Evolutionary conservation across 2,329 filamentous ascomycete genomes (phyloP).

Genomic region (Calonectria pseudoreteaudii): DNA sequence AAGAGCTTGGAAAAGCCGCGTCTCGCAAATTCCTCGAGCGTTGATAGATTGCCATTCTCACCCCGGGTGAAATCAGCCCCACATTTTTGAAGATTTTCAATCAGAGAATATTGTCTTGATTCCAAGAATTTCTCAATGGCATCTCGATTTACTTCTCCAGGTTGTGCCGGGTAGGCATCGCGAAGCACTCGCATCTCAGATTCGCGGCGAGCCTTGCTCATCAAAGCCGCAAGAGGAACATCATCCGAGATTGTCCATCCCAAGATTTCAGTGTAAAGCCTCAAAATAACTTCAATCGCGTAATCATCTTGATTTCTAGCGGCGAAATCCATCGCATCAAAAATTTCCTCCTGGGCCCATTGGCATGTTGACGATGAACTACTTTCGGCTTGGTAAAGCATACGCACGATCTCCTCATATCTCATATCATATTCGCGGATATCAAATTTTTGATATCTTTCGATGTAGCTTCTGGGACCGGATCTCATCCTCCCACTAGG

Average conservation of each 20-base stretch:
- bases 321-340: conserved; percentile 27
- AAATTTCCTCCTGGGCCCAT: conserved; percentile 1
- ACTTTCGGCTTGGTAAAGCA: conserved; percentile 24
- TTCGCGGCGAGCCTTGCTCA: conserved; percentile 25
- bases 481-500: not conserved
- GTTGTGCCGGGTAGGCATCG: not conserved
- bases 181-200: conserved; percentile 18
- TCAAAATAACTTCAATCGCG: conserved; percentile 20
- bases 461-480: not conserved
- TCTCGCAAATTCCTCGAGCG: conserved; percentile 20
- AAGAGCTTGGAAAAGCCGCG: conserved; percentile 27
- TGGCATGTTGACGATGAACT: not conserved
- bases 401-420: conserved; percentile 28
- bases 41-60: not conserved
- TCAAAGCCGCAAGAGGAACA: not conserved
- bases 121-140: conserved; percentile 15
- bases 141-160: conserved; percentile 17
- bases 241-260: not conserved
- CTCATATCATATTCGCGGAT: not conserved
- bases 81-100: conserved; percentile 15
- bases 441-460: not conserved
- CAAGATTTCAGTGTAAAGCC: conserved; percentile 7
- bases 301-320: conserved; percentile 25
- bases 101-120: conserved; percentile 23
- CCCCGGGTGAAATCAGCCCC: conserved; percentile 22